Percentiles rank a stretch among this genome's conserved stretches.
These are phyloP conservation scores for Mucor velutinosus DNA, from an alignment of 371 early-diverging fungal species.

Conservation along the genomic window DNA sequence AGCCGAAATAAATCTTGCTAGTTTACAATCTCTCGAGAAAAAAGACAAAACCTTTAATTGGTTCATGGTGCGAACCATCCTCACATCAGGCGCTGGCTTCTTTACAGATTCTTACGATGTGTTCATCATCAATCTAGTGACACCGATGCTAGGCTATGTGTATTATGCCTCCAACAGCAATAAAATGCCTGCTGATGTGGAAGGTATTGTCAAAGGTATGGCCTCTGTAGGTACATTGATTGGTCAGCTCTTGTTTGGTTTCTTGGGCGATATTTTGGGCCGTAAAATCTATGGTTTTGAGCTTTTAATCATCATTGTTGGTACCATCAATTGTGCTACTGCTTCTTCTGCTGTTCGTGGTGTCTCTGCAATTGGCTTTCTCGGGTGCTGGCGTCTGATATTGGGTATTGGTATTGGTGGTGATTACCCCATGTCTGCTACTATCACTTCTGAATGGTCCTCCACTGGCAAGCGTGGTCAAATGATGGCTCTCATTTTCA, in stretches of 20 bases:
- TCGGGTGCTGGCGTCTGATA: conserved; percentile 79
- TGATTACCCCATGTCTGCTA: conserved; percentile 76
- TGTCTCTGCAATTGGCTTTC: conserved; percentile 10
- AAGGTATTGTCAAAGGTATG: conserved; percentile 73
- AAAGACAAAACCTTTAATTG: conserved; percentile 45
- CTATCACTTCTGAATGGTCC: conserved; percentile 87
- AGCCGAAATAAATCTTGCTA: background rate
- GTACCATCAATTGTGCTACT: conserved; percentile 62
- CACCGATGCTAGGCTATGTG: conserved; percentile 74
- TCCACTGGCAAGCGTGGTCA: conserved; percentile 75
- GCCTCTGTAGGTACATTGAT: conserved; percentile 76
- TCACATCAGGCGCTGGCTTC: conserved; percentile 85
- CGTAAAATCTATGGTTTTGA: conserved; percentile 89
- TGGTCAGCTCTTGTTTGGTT: conserved; percentile 82
- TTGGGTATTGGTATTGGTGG: conserved; percentile 86
- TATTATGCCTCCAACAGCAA: conserved; percentile 54
- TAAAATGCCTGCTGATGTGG: conserved; percentile 57
- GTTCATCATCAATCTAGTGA: conserved; percentile 79
- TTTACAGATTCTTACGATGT: conserved; percentile 89
- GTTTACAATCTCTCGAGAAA: conserved; percentile 1
- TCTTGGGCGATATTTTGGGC: conserved; percentile 77
- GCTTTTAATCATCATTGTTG: conserved; percentile 75
- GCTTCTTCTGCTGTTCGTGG: conserved; percentile 49
- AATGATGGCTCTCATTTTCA: conserved; percentile 87
- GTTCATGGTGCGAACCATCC: conserved; percentile 80